phyloP scores from a whole-genome alignment of 2,329 filamentous ascomycete genomes.

The Aspergillus sergii region DNA sequence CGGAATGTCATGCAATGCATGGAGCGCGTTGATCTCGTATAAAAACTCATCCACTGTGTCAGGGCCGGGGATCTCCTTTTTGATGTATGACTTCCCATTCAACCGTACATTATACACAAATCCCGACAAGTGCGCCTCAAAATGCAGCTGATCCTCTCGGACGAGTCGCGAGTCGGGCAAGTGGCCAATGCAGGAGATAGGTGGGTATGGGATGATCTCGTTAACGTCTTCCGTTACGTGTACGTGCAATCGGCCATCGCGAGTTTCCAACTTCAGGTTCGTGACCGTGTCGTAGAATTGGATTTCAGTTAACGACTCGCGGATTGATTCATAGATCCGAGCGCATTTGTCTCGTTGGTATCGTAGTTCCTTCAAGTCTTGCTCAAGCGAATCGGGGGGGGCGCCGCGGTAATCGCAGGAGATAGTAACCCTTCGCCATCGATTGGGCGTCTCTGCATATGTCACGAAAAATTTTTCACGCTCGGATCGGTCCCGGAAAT shows the following conservation, averaged over 20 bases:
- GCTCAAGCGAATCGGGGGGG: slow-evolving; percentile 78
- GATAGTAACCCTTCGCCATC: slow-evolving; percentile 87
- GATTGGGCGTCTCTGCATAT: slow-evolving; percentile 76
- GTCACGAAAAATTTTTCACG: slow-evolving; percentile 98
- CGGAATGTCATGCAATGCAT: slow-evolving; percentile 69
- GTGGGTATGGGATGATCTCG: slow-evolving; percentile 88
- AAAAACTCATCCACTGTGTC: slow-evolving; percentile 96
- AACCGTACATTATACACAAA: slow-evolving; percentile 94
- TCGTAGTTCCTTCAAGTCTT: slow-evolving; percentile 73
- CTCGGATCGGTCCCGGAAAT: slow-evolving; percentile 89
- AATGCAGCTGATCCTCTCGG: slow-evolving; percentile 75
- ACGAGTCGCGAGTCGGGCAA: slow-evolving; percentile 54
- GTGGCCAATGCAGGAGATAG: slow-evolving; percentile 72
- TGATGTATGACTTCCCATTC: slow-evolving; percentile 73
- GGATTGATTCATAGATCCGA: slow-evolving; percentile 91
- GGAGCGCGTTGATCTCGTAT: slow-evolving; percentile 96
- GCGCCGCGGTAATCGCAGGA: slow-evolving; percentile 90
- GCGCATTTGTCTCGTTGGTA: slow-evolving; percentile 91
- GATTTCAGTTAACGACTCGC: slow-evolving; percentile 88
- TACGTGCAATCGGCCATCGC: slow-evolving; percentile 83
- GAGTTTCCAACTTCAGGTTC: slow-evolving; percentile 90
- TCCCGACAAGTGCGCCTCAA: slow-evolving; percentile 91
- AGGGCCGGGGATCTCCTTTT: slow-evolving; percentile 96
- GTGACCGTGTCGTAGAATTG: slow-evolving; percentile 96
- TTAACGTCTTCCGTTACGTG: slow-evolving; percentile 97